phyloP scores from a whole-genome alignment of 2,329 filamentous ascomycete genomes.

The Ceratocystis cubensis region DNA sequence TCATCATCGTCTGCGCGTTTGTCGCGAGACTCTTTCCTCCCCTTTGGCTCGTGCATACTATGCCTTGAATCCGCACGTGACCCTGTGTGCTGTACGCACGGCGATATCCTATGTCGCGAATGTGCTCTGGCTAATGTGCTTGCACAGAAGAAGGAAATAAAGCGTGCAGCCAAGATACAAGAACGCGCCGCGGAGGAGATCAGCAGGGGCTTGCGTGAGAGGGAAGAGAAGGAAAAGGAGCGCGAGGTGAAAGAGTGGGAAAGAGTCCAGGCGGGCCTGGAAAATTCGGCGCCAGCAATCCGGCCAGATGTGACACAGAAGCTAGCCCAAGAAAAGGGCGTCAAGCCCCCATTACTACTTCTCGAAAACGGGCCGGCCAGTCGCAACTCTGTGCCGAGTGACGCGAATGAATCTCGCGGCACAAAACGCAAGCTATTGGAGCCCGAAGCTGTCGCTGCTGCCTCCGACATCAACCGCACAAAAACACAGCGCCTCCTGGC shows the following conservation, averaged over 20 bases:
- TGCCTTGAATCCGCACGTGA: slow-evolving; percentile 71
- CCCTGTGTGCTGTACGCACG: slow-evolving; percentile 70
- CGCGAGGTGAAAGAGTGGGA: slow-evolving; percentile 74
- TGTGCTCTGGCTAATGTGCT: slow-evolving; percentile 87
- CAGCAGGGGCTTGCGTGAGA: slow-evolving; percentile 27
- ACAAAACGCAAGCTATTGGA: slow-evolving; percentile 62
- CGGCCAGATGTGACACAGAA: slow-evolving; percentile 25
- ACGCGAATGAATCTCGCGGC: slow-evolving; percentile 22
- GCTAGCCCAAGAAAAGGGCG: not conserved
- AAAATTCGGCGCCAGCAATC: slow-evolving; percentile 24
- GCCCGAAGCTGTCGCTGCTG: slow-evolving; percentile 56
- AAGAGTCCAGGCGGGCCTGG: slow-evolving; percentile 60
- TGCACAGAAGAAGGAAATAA: slow-evolving; percentile 82
- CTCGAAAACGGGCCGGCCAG: not conserved
- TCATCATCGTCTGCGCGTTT: slow-evolving; percentile 71
- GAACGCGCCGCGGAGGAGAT: slow-evolving; percentile 37
- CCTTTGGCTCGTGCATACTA: slow-evolving; percentile 77
- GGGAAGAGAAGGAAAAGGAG: slow-evolving; percentile 43
- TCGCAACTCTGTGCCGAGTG: not conserved
- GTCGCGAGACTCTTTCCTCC: slow-evolving; percentile 78
- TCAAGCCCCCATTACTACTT: not conserved
- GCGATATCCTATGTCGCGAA: slow-evolving; percentile 90
- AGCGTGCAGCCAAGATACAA: slow-evolving; percentile 56
- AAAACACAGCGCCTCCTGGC: slow-evolving; percentile 58
- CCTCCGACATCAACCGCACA: slow-evolving; percentile 53